Evolutionary conservation across 108 stramenopile genomes (phyloP).

Genomic region (Asterionellopsis glacialis): DNA sequence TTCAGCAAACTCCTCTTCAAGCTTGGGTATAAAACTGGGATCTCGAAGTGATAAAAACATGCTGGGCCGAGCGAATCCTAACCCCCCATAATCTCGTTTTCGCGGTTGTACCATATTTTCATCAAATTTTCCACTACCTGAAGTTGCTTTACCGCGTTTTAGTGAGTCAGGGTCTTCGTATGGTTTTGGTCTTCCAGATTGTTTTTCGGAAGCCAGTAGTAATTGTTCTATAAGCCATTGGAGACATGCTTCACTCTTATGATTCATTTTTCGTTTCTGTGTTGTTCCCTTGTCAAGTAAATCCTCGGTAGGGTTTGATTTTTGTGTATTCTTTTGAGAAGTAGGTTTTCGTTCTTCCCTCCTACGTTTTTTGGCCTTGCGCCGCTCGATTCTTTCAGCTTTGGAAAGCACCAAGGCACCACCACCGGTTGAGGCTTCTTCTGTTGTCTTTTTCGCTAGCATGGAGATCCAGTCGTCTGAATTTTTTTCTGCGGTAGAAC

Average conservation of each 20-base stretch:
- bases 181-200: slow-evolving; percentile 6
- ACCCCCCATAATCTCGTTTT: slow-evolving; percentile 72
- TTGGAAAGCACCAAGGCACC: slow-evolving; percentile 16
- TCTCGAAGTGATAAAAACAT: slow-evolving; percentile 66
- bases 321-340: neutral
- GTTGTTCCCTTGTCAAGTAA: neutral
- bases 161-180: neutral
- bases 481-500: neutral
- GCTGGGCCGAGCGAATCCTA: slow-evolving; percentile 67
- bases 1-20: slow-evolving; percentile 78
- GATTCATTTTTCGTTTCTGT: neutral
- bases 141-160: slow-evolving; percentile 8
- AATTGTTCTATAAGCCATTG: neutral
- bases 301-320: neutral
- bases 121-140: slow-evolving; percentile 33
- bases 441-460: slow-evolving; percentile 13
- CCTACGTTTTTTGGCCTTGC: slow-evolving; percentile 24
- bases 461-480: slow-evolving; percentile 37
- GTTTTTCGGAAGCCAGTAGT: neutral
- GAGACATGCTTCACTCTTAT: neutral
- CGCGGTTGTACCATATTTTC: slow-evolving; percentile 71
- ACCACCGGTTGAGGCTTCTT: slow-evolving; percentile 12
- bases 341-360: slow-evolving; percentile 22
- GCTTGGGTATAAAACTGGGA: slow-evolving; percentile 52
- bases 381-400: slow-evolving; percentile 38